Evolutionary conservation across 257 asterid species (phyloP), one percentile per base, ranked within the genome.

Genomic region (Jacaranda mimosifolia): DNA sequence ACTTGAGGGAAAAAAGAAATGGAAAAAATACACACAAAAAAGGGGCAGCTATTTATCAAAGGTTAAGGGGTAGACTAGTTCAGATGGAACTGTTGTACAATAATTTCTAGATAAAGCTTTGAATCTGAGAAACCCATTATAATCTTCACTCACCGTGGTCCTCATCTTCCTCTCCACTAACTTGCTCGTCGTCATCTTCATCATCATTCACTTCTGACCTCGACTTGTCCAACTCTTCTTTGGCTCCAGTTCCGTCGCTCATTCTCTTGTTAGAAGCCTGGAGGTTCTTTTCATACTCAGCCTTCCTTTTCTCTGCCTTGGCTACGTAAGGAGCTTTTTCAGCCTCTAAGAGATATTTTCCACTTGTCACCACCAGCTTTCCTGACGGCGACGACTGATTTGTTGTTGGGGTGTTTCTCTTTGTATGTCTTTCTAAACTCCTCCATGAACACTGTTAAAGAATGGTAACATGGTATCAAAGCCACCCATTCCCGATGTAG

Each of bases 331-430:
- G 97, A 6, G 97, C 97, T 78, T 93, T 91, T 62, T 93, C 98
- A 10, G 89, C 89, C 0, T 91, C 97, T 0, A 97, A 38, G 71
- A 94, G 0, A 13, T 89, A 84, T 77, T 91, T 91, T 94, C 98
- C 98, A 94, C 75, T 87, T 88, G 74, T 91, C 97, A 36, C 98
- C 98, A 0, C 97, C 97, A 49, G 98, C 98, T 73, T 91, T 94
- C 1, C 98, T 97, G 4, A 94, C 98, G 51, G 83, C 91, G 1
- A 97, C 88, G 15, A 94, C 97, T 9, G 98, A 84, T 83, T 91
- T 94, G 87, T 94, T 94, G 86, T 79, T 82, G 0, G 98, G 98
- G 65, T 94, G 94, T 84, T 91, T 91, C 55, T 89, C 97, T 67
- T 94, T 91, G 85, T 83, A 94, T 6, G 71, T 55, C 78, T 87